Base-by-base conservation (phyloP, 1,139 yeast genomes). In the Protomyces inundatus region DNA sequence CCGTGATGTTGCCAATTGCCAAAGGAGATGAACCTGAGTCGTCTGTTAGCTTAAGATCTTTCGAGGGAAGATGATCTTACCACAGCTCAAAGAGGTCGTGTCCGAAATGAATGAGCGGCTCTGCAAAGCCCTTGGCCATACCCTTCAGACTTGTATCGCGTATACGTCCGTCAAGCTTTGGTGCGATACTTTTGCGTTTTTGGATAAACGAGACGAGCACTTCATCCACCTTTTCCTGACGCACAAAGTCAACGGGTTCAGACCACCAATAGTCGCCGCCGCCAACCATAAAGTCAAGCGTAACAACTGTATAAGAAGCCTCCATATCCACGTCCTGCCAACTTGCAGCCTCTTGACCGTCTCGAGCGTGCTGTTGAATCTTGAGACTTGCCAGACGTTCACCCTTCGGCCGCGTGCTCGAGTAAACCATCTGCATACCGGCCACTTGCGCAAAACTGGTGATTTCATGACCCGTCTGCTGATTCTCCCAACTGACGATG, bases 251-350 rank as follows among this genome's bases (percentile, higher is more conserved):
- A 34, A 23, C 36, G 33, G 12, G 46, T 23, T 60, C 64, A 6
- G 64, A 54, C 64, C 64, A 60, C 64, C 64, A 60, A 54, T 39
- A 60, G 50, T 60, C 64, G 10, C 64, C 64, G 4, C 64, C 64
- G 23, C 37, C 14, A 5, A 39, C 58, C 64, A 60, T 60, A 39
- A 60, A 60, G 55, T 60, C 64, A 10, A 60, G 55, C 16, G 64
- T 60, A 54, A 53, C 55, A 40, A 60, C 40, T 14, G 54, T 54
- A 33, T 60, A 60, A 14, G 23, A 45, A 10, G 33, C 53, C 46
- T 14, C 12, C 16, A 45, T 32, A 14, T 37, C 50, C 6, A 60
- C 10, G 7, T 45, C 54, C 14, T 36, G 40, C 33, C 37, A 54
- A 32, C 34, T 14, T 9, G 30, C 37, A 6, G 14, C 12, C 14